These are phyloP conservation scores for Sarocladium oryzae DNA, from an alignment of 2,329 filamentous ascomycete species.

Conservation along the genomic window DNA sequence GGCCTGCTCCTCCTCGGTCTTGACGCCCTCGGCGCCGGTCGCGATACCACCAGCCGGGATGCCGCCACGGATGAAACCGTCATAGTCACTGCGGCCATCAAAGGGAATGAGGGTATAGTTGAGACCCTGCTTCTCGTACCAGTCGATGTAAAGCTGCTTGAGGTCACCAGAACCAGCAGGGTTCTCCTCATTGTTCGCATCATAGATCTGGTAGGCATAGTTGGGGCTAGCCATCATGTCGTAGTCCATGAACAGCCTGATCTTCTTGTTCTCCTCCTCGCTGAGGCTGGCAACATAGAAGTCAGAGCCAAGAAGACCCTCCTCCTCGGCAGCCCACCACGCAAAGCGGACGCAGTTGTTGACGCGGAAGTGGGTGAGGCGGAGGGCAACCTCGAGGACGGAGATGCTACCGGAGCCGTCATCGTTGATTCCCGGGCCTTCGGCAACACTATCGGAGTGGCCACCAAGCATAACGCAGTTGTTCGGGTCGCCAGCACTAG, in stretches of 20 bases:
- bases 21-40: constrained; percentile 70
- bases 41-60: constrained; percentile 72
- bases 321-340: constrained; percentile 64
- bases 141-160: constrained; percentile 60
- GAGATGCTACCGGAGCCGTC: constrained; percentile 63
- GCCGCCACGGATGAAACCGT: constrained; percentile 64
- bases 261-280: constrained; percentile 52
- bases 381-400: constrained; percentile 55
- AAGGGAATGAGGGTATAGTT: constrained; percentile 68
- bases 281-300: constrained; percentile 52
- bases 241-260: constrained; percentile 63
- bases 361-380: constrained; percentile 50
- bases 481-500: constrained; percentile 48
- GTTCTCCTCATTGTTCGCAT: constrained; percentile 62
- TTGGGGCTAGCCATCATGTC: constrained; percentile 65
- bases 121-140: constrained; percentile 54
- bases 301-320: constrained; percentile 57
- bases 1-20: constrained; percentile 58
- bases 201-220: constrained; percentile 63
- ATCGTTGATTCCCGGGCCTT: constrained; percentile 70
- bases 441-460: constrained; percentile 56
- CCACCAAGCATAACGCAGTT: constrained; percentile 62
- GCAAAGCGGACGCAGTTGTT: constrained; percentile 62
- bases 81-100: constrained; percentile 75
- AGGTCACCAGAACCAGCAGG: constrained; percentile 66